Base-by-base conservation (phyloP, 805 yeast species). In the Nakazawaea ambrosiae region DNA sequence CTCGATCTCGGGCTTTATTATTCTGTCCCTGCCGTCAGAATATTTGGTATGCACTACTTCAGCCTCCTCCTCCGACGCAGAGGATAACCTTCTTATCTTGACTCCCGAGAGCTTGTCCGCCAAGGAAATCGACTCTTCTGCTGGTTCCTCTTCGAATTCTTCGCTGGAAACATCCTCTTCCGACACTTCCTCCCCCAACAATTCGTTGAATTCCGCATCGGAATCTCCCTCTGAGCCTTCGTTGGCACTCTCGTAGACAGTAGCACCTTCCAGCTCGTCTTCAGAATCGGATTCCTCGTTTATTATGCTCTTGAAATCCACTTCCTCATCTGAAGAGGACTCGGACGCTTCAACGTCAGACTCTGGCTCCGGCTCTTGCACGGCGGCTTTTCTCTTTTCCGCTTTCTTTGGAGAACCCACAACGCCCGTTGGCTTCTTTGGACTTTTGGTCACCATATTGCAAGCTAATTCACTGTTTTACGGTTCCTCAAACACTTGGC, bases 1-100 rank as follows among this genome's bases (percentile, higher is more conserved):
- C 26, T 87, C 84, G 43, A 92, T 90, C 54, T 88, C 97, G 3
- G 96, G 96, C 50, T 73, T 77, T 39, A 89, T 66, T 5, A 79
- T 58, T 54, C 97, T 69, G n/a, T 78, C 76, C 26, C 71, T 64
- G 7, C 97, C 97, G 58, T 90, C 96, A 1, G 88, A 70, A 52
- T 63, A 81, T 47, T 68, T 68, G 18, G 81, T 65, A 25, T 57
- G 55, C 18, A 64, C 55, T 18, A 59, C 62, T 6, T 52, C 57
- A 22, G 7, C 24, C 1, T 50, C 40, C 1, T 50, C 40, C 7
- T 48, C 29, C 6, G 61, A 49, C 1, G 63, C 57, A 16, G 66
- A 65, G 4, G 75, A 66, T 32, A 75, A 51, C 3, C 77, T 61
- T 42, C 73, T 67, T 23, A 80, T 66, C 47, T 68, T 66, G 12